Percentiles rank a stretch among this genome's conserved stretches.
Conservation (phyloP, 2,329 filamentous ascomycete genomes). For the Onygenales sp. region DNA sequence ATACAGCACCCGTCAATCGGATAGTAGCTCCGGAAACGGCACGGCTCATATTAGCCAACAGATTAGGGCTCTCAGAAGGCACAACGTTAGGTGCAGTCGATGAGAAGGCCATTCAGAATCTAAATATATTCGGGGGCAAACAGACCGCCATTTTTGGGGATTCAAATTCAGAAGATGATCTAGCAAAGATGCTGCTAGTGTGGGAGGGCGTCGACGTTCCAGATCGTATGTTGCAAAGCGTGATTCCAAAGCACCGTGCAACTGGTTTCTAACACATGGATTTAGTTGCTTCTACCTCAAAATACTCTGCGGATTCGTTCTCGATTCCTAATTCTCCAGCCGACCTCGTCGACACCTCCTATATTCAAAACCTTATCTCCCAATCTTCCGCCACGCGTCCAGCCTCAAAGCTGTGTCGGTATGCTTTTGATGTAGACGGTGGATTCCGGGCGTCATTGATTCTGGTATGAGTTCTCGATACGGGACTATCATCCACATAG, state of each 20-base stretch:
- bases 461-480: not conserved
- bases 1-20: constrained; percentile 2
- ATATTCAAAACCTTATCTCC: not conserved
- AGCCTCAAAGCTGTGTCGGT: not conserved
- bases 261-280: not conserved
- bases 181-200: constrained; percentile 25
- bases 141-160: constrained; percentile 43
- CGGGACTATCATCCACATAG: not conserved
- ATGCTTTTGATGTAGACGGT: constrained; percentile 1
- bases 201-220: constrained; percentile 52
- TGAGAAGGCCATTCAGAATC: constrained; percentile 43
- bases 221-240: constrained; percentile 37
- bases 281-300: constrained; percentile 1
- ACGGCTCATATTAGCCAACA: constrained; percentile 33
- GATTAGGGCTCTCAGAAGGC: constrained; percentile 42
- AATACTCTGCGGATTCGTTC: not conserved
- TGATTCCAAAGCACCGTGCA: not conserved
- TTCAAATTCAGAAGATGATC: constrained; percentile 8
- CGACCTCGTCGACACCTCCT: not conserved
- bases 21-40: constrained; percentile 19
- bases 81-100: constrained; percentile 29
- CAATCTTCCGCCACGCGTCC: not conserved
- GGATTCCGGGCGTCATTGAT: not conserved
- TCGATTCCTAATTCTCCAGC: not conserved
- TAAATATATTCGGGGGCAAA: constrained; percentile 52